A percentile compares a stretch with the other conserved stretches of the same genome.
phyloP scores from a whole-genome alignment of 2,329 filamentous ascomycete species.

The Grosmannia clavigera region DNA sequence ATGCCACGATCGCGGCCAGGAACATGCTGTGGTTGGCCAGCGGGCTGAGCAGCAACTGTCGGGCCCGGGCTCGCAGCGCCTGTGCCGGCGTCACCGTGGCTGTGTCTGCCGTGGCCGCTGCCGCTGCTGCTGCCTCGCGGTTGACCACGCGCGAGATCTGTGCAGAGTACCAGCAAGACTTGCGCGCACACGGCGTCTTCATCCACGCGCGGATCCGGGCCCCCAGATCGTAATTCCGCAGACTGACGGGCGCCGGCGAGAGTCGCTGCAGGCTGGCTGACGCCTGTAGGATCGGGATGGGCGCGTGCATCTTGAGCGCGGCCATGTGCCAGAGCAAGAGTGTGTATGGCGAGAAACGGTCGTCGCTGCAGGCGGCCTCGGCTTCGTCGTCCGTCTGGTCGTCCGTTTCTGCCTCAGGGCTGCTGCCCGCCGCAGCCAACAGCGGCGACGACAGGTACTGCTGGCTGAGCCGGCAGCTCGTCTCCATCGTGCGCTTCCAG shows the following conservation, averaged over 20 bases:
- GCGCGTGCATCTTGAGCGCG: conserved; percentile 4
- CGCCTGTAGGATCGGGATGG: conserved; percentile 1
- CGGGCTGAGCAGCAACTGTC: neutral
- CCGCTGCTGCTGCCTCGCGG: neutral
- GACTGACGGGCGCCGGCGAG: neutral
- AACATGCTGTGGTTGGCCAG: conserved; percentile 2
- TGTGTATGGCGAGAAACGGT: neutral
- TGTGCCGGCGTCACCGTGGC: neutral
- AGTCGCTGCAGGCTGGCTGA: neutral
- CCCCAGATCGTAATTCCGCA: conserved; percentile 1
- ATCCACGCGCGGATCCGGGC: conserved; percentile 1
- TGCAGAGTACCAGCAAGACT: conserved; percentile 2
- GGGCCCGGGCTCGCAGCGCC: neutral
- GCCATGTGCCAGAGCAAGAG: conserved; percentile 1
- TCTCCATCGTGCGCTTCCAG: conserved; percentile 2
- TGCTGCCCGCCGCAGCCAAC: neutral
- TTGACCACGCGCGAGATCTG: conserved; percentile 1
- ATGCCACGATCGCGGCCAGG: conserved; percentile 5
- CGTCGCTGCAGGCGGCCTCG: neutral
- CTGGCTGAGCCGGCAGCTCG: neutral
- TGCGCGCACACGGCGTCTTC: neutral
- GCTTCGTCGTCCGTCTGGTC: neutral
- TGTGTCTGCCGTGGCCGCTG: neutral
- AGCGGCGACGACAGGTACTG: neutral
- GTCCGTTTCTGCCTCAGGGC: no score